Conservation (phyloP, 2,329 filamentous ascomycete genomes). For the Cercospora citrullina region DNA sequence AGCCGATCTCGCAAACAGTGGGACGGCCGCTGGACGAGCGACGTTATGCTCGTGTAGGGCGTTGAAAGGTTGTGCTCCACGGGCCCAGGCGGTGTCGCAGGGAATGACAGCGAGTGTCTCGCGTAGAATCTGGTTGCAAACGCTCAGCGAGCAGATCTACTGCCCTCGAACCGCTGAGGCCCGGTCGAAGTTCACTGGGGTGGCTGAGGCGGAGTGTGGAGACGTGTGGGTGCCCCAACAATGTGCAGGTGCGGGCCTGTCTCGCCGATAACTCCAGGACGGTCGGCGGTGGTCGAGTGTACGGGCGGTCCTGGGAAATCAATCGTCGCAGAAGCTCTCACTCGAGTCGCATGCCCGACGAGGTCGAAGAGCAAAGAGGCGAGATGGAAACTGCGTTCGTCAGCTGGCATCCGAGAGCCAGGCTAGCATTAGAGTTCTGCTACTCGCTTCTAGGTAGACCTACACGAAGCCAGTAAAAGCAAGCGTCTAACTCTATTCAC, state of each 20-base stretch:
- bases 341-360: not conserved
- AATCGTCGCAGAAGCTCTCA: slow-evolving; percentile 3
- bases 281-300: not conserved
- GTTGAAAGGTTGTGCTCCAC: not conserved
- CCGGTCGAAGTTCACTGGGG: not conserved
- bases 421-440: slow-evolving; percentile 29
- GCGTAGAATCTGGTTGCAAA: not conserved
- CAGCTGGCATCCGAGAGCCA: slow-evolving; percentile 27
- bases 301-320: not conserved
- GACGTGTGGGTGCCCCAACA: not conserved
- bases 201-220: slow-evolving; percentile 1
- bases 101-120: not conserved
- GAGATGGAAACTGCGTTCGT: slow-evolving; percentile 24
- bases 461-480: slow-evolving; percentile 23
- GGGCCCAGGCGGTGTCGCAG: not conserved
- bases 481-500: slow-evolving; percentile 31
- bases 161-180: not conserved
- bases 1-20: not conserved
- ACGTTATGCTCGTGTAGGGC: not conserved
- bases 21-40: not conserved
- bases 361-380: slow-evolving; percentile 11
- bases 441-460: slow-evolving; percentile 17
- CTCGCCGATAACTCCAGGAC: not conserved
- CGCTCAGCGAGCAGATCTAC: not conserved
- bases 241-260: not conserved